phyloP scores from a whole-genome alignment of 163 green algal genomes.

The Prototheca stagnorum region DNA sequence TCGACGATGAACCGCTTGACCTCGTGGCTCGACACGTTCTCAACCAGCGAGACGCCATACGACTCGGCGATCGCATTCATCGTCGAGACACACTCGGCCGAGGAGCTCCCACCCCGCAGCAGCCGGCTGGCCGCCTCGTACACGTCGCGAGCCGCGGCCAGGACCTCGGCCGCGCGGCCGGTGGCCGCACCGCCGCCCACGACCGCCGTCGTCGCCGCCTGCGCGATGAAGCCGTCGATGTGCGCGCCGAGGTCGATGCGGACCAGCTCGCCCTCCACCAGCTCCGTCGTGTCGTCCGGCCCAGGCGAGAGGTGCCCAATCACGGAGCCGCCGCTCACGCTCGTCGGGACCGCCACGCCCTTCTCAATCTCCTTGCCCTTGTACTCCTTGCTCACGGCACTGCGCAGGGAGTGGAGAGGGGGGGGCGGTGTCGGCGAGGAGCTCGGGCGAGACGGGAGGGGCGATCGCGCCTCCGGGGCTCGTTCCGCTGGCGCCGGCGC shows the following conservation, averaged over 20 bases:
- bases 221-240: conserved; percentile 93
- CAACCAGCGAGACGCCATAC: conserved; percentile 78
- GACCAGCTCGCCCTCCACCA: conserved; percentile 75
- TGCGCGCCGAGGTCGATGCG: conserved; percentile 94
- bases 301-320: conserved; percentile 80
- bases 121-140: conserved; percentile 79
- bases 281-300: conserved; percentile 37
- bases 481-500: too few species aligned
- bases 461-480: too few species aligned
- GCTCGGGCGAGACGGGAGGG: too few species aligned
- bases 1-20: conserved; percentile 97
- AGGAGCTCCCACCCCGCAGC: conserved; percentile 67
- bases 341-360: conserved; percentile 93
- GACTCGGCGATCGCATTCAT: conserved; percentile 53
- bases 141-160: conserved; percentile 59
- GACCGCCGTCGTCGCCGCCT: conserved; percentile 69
- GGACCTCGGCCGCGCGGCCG: conserved; percentile 66
- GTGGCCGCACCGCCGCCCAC: conserved; percentile 27
- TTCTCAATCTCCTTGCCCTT: conserved; percentile 93
- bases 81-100: conserved; percentile 61
- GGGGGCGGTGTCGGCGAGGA: background rate
- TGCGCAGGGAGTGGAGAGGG: conserved; percentile 20
- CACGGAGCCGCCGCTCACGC: conserved; percentile 75
- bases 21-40: conserved; percentile 80
- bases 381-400: conserved; percentile 69